Percentiles rank a stretch among this genome's conserved stretches.
phyloP scores from a whole-genome alignment of 2,329 filamentous ascomycete genomes.

The Penicillium sp. region DNA sequence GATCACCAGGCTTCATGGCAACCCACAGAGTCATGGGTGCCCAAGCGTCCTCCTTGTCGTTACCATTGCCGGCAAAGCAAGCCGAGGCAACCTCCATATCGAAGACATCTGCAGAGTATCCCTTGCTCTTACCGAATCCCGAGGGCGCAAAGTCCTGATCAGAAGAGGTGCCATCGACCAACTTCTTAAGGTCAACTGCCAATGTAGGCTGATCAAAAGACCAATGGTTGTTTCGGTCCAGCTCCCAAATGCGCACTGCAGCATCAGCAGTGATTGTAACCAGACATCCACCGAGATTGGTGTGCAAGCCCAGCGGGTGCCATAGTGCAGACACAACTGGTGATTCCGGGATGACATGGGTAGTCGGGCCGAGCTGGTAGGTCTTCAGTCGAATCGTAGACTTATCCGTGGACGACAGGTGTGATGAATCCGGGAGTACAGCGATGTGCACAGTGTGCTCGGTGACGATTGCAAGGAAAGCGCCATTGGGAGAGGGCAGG shows the following conservation, averaged over 20 bases:
- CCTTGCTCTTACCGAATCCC: conserved; percentile 73
- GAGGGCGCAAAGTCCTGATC: conserved; percentile 85
- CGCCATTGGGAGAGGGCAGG: conserved; percentile 78
- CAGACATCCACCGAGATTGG: conserved; percentile 72
- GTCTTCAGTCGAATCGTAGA: conserved; percentile 79
- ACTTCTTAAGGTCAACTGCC: conserved; percentile 85
- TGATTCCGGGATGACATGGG: conserved; percentile 84
- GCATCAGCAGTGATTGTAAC: conserved; percentile 90
- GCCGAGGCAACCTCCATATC: conserved; percentile 95
- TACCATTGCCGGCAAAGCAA: conserved; percentile 77
- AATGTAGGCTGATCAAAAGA: conserved; percentile 85
- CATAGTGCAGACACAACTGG: conserved; percentile 82
- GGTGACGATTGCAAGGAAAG: conserved; percentile 84
- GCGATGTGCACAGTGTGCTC: conserved; percentile 87
- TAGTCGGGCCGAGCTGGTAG: conserved; percentile 89
- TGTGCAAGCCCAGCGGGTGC: conserved; percentile 82
- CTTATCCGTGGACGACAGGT: conserved; percentile 72
- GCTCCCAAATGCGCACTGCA: conserved; percentile 86
- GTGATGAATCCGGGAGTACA: conserved; percentile 79
- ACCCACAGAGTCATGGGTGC: conserved; percentile 96
- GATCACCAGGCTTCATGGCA: conserved; percentile 90
- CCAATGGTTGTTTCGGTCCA: conserved; percentile 81
- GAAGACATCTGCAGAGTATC: conserved; percentile 85
- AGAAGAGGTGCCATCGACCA: conserved; percentile 80
- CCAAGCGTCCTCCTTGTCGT: conserved; percentile 71